Base-by-base conservation (phyloP, 345 rosid species). In the Aegle marmelos region DNA sequence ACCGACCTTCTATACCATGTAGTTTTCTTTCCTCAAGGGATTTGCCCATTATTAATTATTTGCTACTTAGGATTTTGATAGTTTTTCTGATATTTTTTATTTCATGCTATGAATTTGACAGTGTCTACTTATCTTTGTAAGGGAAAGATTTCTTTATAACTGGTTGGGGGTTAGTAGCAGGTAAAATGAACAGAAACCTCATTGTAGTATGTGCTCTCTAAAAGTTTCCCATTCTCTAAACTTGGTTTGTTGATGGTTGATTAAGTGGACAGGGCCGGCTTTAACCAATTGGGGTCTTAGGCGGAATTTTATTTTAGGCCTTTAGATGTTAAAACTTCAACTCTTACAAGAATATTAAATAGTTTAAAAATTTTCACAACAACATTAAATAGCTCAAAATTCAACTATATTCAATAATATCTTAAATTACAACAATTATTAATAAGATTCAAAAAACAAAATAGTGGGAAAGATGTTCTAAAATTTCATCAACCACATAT, bases 101-200 rank as follows among this genome's bases (percentile, higher is more conserved):
- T 28, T 75, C 45, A 65, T 75, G 50, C 17, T 39, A 34, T 30
- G 60, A 54, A 9, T 45, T 67, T 78, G 66, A 79, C 73, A 48
- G 28, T 57, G 10, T 39, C 66, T 68, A 36, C 75, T 73, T 68
- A 61, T 74, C 65, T 80, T 75, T 75, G 21, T 54, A 88, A 96
- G 98, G 99, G 99, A 78, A 92, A 90, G 86, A 88, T 96, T 85
- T 98, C 98, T 79, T 79, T 94, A 76, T 94, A 76, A 92, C 94
- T 73, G 99, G 95, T 53, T 90, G 97, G 99, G 99, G 24, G 99
- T 98, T 72, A 81, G 94, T 83, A 86, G 91, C 91, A 89, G 97
- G 99, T 94, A 80, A 84, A 62, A 50, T 81, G 70, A 11, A 56
- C 68, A n/a, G 70, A 25, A 33, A 9, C 59, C 41, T 60, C 25